Evolutionary conservation across 2,329 filamentous ascomycete genomes (phyloP).

Genomic region (Malbranchea cinnamomea): DNA sequence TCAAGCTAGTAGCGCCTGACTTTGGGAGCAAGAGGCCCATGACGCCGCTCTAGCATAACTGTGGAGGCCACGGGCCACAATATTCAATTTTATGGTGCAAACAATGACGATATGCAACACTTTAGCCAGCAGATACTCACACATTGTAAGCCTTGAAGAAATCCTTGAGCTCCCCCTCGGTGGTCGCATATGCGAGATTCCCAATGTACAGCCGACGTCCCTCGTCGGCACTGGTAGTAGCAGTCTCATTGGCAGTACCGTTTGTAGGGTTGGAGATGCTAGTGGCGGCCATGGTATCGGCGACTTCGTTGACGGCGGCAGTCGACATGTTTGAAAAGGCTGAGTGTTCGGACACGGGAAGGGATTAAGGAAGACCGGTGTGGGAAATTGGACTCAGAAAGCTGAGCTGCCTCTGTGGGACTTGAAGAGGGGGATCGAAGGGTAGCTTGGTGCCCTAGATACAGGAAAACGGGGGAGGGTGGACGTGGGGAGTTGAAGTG

Average conservation of each 20-base stretch:
- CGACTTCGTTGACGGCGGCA: conserved; percentile 53
- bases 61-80: too few relatives aligned
- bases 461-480: conserved; percentile 21
- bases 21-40: too few relatives aligned
- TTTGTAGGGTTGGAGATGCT: conserved; percentile 43
- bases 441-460: conserved; percentile 86
- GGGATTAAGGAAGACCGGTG: conserved; percentile 24
- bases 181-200: conserved; percentile 99
- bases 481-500: conserved; percentile 13
- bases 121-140: conserved; percentile 47
- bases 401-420: conserved; percentile 28
- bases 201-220: conserved; percentile 99
- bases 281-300: conserved; percentile 51
- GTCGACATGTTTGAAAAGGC: conserved; percentile 63
- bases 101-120: too few relatives aligned
- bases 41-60: too few relatives aligned
- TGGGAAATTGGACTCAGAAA: conserved; percentile 45
- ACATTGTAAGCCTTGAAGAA: conserved; percentile 99
- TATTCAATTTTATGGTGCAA: too few relatives aligned
- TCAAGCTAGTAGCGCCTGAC: too few relatives aligned
- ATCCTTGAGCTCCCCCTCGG: conserved; percentile 98
- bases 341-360: conserved; percentile 20
- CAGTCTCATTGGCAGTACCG: conserved; percentile 63
- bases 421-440: conserved; percentile 52
- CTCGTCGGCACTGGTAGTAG: conserved; percentile 93